phyloP scores from a whole-genome alignment of 805 yeast genomes.

The Barnettozyma californica region DNA sequence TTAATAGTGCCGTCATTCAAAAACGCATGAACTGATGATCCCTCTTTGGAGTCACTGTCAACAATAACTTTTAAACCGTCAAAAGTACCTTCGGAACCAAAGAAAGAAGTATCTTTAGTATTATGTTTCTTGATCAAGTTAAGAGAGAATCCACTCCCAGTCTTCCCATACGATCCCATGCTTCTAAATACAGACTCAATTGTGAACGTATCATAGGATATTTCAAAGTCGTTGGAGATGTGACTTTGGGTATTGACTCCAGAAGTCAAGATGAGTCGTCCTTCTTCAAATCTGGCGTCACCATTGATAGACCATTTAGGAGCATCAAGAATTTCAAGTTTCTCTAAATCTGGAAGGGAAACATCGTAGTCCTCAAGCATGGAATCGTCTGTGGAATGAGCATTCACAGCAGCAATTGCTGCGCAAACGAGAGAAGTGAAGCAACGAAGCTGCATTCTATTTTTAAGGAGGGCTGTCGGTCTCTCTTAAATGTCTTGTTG shows the following conservation, averaged over 20 bases:
- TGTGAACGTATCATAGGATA: conserved; percentile 42
- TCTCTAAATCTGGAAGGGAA: conserved; percentile 36
- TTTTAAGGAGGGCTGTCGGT: no score
- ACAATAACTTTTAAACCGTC: conserved; percentile 62
- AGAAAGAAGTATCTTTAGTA: conserved; percentile 30
- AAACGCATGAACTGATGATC: conserved; percentile 51
- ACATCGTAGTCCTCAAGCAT: conserved; percentile 24
- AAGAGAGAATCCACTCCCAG: conserved; percentile 53
- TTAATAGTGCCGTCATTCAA: conserved; percentile 52
- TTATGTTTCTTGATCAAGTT: conserved; percentile 41
- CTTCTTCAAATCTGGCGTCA: conserved; percentile 39
- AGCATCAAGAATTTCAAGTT: conserved; percentile 22
- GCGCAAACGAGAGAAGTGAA: neutral
- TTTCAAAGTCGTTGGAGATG: conserved; percentile 35
- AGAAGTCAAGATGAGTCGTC: conserved; percentile 51
- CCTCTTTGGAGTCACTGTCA: conserved; percentile 43
- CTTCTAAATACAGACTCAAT: conserved; percentile 61
- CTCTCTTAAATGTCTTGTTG: no score
- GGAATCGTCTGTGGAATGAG: conserved; percentile 22
- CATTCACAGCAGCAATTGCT: neutral
- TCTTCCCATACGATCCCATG: conserved; percentile 42
- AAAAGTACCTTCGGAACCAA: conserved; percentile 51
- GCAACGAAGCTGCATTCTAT: neutral
- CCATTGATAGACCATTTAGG: conserved; percentile 37
- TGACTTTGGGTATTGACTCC: conserved; percentile 35